Evolutionary conservation across 345 rosid species (phyloP).

Genomic region (Boechera stricta): DNA sequence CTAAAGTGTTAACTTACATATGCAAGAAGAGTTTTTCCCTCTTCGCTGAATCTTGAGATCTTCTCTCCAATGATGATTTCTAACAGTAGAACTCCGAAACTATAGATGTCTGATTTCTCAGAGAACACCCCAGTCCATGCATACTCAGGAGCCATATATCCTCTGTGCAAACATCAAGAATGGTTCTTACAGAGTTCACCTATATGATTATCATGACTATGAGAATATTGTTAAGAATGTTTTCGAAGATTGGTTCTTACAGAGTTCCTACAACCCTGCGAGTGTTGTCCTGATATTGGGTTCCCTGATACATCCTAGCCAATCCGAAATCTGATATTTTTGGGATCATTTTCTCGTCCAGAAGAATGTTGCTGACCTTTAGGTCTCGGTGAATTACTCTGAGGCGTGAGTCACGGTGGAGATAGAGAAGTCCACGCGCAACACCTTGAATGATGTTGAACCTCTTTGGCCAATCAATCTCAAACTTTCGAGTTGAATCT

Average conservation of each 20-base stretch:
- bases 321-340: slow-evolving; percentile 30
- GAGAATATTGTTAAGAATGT: slow-evolving; percentile 15
- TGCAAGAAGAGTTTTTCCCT: slow-evolving; percentile 35
- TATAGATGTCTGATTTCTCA: slow-evolving; percentile 56
- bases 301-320: slow-evolving; percentile 30
- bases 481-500: slow-evolving; percentile 1
- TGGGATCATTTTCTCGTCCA: slow-evolving; percentile 23
- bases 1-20: slow-evolving; percentile 27
- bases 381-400: slow-evolving; percentile 22
- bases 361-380: slow-evolving; percentile 35
- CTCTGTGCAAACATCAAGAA: slow-evolving; percentile 27
- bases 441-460: slow-evolving; percentile 21
- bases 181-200: not conserved
- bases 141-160: slow-evolving; percentile 60
- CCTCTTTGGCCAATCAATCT: slow-evolving; percentile 10
- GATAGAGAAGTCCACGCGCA: slow-evolving; percentile 26
- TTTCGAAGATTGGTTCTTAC: slow-evolving; percentile 20
- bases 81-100: slow-evolving; percentile 55
- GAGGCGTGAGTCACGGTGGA: slow-evolving; percentile 30
- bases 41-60: slow-evolving; percentile 37
- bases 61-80: slow-evolving; percentile 38
- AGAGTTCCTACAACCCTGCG: slow-evolving; percentile 38
- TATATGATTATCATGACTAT: not conserved
- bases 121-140: slow-evolving; percentile 56
- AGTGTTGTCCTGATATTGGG: slow-evolving; percentile 23